Evolutionary conservation across 75 land plant genomes (phyloP).

Genomic region (Azolla pinnata): DNA sequence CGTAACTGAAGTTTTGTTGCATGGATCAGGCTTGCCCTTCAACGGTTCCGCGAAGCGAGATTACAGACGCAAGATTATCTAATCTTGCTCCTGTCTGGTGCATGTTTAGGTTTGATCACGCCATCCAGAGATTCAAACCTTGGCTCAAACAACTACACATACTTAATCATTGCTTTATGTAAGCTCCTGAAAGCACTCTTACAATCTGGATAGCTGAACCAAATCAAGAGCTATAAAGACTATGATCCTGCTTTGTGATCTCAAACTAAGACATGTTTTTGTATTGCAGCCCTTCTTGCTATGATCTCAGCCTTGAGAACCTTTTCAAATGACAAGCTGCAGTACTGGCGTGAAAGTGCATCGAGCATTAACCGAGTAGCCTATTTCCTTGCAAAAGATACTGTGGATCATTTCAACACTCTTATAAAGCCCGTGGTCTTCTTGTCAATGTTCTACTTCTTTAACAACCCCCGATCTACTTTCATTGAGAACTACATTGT

Average conservation of each 20-base stretch:
- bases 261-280: background rate
- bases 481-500: slow-evolving; percentile 64
- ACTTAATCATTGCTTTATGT: slow-evolving; percentile 88
- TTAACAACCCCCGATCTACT: slow-evolving; percentile 85
- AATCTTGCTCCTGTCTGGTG: slow-evolving; percentile 80
- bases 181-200: slow-evolving; percentile 17
- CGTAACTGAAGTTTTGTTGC: background rate
- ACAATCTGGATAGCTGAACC: background rate
- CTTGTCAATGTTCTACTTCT: slow-evolving; percentile 90
- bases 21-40: slow-evolving; percentile 55
- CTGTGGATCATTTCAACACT: slow-evolving; percentile 71
- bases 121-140: slow-evolving; percentile 65
- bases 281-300: slow-evolving; percentile 59
- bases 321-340: slow-evolving; percentile 76
- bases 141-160: slow-evolving; percentile 79
- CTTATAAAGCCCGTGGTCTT: slow-evolving; percentile 79
- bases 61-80: slow-evolving; percentile 74
- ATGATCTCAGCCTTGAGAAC: slow-evolving; percentile 87
- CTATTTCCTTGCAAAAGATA: slow-evolving; percentile 78
- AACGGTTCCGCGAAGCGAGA: slow-evolving; percentile 75
- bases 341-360: slow-evolving; percentile 84
- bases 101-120: slow-evolving; percentile 78
- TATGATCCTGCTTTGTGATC: background rate
- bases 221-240: background rate
- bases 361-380: slow-evolving; percentile 88